Base-by-base conservation (phyloP, 176 grass and related monocot genomes). In the Avena atlantica region DNA sequence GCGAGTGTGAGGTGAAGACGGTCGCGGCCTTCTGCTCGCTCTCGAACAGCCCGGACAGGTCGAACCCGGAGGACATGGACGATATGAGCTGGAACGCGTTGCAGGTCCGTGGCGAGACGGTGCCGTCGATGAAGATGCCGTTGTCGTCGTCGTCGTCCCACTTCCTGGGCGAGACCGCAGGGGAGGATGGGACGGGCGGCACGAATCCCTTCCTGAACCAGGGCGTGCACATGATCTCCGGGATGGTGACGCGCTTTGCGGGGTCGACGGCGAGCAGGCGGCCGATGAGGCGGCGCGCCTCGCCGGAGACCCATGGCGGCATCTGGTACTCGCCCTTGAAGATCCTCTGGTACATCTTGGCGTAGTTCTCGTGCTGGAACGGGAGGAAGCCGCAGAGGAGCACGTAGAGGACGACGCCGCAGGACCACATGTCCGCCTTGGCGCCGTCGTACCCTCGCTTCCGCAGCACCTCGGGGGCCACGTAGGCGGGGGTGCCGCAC, bases 21-120 rank as follows among this genome's bases (percentile, higher is more conserved):
- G 92, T 99, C 0, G 90, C 91, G 3, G 85, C 86, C 31, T 79
- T 79, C 76, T 53, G 76, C 72, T 89, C 89, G 81, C 31, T 97
- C 88, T 96, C 92, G 80, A 99, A 97, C 50, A 99, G 47, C 50
- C 85, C 93, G 48, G 96, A 98, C 20, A 98, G 84, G 85, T 98
- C 93, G 78, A 96, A 98, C 9, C 96, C 96, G n/a, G 93, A 91
- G 21, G 96, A 98, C 96, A 98, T 96, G 77, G 93, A 86, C 2
- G 96, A 96, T 27, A 98, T 98, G 81, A 96, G 92, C 88, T 96
- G 86, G 92, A 98, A 98, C 40, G 96, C 96, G 80, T 98, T 98
- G 96, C 93, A 98, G 1, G 89, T 92, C 76, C 90, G 89, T 6
- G 96, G 93, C 2, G 92, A 95, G 47, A 63, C 9, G 45, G n/a